Conservation (phyloP, 176 grass and related monocot genomes). For the Themeda triandra region DNA sequence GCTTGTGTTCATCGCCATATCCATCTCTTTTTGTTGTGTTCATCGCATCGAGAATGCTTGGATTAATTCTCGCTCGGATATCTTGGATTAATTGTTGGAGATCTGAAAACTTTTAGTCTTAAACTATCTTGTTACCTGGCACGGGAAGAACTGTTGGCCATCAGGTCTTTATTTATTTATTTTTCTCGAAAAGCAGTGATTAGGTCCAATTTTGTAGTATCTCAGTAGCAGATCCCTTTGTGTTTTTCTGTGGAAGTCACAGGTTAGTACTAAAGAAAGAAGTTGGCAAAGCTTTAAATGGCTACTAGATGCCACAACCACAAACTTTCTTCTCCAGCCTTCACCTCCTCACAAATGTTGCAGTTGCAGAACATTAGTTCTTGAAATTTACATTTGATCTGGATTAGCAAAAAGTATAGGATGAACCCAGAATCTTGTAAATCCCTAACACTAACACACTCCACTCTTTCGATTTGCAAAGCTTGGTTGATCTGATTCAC, state of each 20-base stretch:
- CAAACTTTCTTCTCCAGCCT: too few species aligned
- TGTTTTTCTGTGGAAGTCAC: too few species aligned
- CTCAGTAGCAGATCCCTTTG: too few species aligned
- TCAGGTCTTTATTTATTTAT: too few species aligned
- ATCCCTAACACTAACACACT: neutral
- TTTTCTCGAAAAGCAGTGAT: too few species aligned
- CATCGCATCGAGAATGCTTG: neutral
- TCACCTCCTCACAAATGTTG: too few species aligned
- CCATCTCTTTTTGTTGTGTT: neutral
- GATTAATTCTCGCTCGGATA: neutral
- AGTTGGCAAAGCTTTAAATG: too few species aligned
- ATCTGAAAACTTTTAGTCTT: neutral
- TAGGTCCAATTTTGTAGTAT: too few species aligned
- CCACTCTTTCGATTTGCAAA: neutral
- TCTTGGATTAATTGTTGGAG: neutral
- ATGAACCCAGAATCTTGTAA: neutral
- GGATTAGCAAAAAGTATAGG: neutral
- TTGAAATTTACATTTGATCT: neutral
- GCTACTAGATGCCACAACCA: too few species aligned
- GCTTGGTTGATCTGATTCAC: slow-evolving; percentile 51
- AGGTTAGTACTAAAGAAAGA: too few species aligned
- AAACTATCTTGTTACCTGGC: too few species aligned
- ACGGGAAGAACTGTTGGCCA: too few species aligned
- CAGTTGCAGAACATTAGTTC: neutral
- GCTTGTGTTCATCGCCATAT: neutral